Percentiles rank a stretch among this genome's conserved stretches.
These are phyloP conservation scores for Cetraspora pellucida DNA, from an alignment of 192 early-diverging fungal species.

Conservation along the genomic window DNA sequence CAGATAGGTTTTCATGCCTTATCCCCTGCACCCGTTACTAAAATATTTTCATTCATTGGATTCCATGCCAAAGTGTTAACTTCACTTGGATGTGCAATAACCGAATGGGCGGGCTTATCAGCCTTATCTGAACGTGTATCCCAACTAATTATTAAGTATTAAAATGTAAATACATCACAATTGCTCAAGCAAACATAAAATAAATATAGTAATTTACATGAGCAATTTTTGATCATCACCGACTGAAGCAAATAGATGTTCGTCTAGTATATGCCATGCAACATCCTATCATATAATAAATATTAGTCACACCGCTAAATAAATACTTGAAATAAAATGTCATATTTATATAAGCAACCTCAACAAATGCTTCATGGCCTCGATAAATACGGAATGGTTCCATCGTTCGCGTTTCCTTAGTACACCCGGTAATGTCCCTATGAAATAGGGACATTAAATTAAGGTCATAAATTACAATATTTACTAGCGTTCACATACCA, in stretches of 20 bases:
- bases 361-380: conserved; percentile 90
- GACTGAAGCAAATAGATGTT: conserved; percentile 92
- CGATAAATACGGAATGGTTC: conserved; percentile 77
- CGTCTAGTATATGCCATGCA: conserved; percentile 85
- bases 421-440: conserved; percentile 81
- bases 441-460: background rate
- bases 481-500: conserved; percentile 54
- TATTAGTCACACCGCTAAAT: too few species aligned
- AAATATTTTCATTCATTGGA: conserved; percentile 83
- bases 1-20: conserved; percentile 49
- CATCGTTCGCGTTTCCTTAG: conserved; percentile 75
- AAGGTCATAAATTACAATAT: background rate
- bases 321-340: too few species aligned
- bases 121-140: conserved; percentile 78
- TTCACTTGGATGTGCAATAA: conserved; percentile 86
- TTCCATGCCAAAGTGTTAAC: conserved; percentile 96
- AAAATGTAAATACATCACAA: background rate
- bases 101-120: conserved; percentile 66
- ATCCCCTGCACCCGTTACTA: conserved; percentile 94
- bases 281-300: conserved; percentile 66
- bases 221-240: conserved; percentile 93
- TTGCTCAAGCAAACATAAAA: background rate
- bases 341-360: conserved; percentile 49
- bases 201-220: conserved; percentile 59
- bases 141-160: conserved; percentile 64